Evolutionary conservation across 305 asterid species (phyloP), one percentile per base, ranked within the genome.

Genomic region (Andrographis paniculata): DNA sequence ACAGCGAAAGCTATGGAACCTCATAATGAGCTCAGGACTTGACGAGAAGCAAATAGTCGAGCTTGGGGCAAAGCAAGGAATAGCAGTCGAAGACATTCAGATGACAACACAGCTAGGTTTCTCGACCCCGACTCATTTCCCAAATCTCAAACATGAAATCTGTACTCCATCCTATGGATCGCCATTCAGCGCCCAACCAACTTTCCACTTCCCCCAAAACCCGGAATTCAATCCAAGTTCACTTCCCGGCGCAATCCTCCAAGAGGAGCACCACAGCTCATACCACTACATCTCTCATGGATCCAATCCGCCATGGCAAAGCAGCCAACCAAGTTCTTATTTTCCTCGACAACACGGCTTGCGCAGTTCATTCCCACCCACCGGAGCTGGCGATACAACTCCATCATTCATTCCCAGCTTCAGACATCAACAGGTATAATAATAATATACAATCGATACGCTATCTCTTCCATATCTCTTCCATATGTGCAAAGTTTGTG

Each of bases 1-100:
- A 40, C 80, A 77, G 45, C 74, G 70, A 62, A 85, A 79, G 28
- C 67, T 85, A 15, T 89, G 93, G 95, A 73, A 70, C 63, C 71
- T 89, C 65, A 74, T 85, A 23, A 56, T 55, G 49, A 76, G 94
- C 74, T 66, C 76, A 52, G 97, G 97, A 55, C 81, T 83, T 28
- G 74, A 80, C 47, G 95, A 85, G 75, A 79, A 78, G 60, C 93
- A 85, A 60, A 69, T 85, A 64, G 55, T 71, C 10, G 79, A 82
- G 55, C 68, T 76, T 46, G 93, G 83, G 41, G 76, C 70, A 15
- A 78, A 69, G 65, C 86, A 82, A 65, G 95, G 91, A 53, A 73
- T 82, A 55, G 63, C 76, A 17, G 62, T 65, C 21, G 93, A 88
- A 55, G 91, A 82, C 69, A 68, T 73, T 56, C 64, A 61, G 42